These are phyloP conservation scores for Beta vulgaris DNA, from an alignment of 148 eudicot genomes.

Conservation along the genomic window DNA sequence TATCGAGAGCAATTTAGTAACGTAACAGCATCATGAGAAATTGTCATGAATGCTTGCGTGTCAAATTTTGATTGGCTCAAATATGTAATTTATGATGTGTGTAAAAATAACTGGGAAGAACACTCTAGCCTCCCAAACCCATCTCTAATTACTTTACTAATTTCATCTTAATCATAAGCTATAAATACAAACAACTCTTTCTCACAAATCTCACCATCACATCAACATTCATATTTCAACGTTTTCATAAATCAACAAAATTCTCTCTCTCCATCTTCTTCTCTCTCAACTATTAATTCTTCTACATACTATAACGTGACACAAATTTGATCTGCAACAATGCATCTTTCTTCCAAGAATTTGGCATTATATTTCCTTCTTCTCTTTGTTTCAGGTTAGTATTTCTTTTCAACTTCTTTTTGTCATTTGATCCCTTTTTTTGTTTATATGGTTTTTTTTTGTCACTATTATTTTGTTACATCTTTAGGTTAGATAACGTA, in stretches of 20 bases:
- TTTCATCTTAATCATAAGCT: background rate
- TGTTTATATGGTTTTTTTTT: too few relatives aligned
- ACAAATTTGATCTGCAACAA: background rate
- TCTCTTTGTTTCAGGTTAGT: constrained; percentile 22
- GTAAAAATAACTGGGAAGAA: constrained; percentile 1
- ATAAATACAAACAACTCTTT: background rate
- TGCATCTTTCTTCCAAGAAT: background rate
- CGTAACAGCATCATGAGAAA: background rate
- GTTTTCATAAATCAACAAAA: too few relatives aligned
- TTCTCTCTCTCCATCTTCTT: background rate
- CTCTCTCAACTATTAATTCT: background rate
- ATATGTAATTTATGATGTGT: constrained; percentile 9
- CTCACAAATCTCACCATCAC: background rate
- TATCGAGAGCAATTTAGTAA: constrained; percentile 13
- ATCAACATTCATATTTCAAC: background rate
- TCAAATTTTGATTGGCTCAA: constrained; percentile 11
- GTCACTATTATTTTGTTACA: too few relatives aligned
- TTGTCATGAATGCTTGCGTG: constrained; percentile 20
- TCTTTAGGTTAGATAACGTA: too few relatives aligned
- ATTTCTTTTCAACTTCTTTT: background rate
- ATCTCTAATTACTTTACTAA: too few relatives aligned
- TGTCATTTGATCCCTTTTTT: too few relatives aligned
- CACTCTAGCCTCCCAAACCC: too few relatives aligned
- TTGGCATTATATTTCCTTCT: constrained; percentile 22
- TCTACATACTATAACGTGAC: background rate